Percentiles rank a stretch among this genome's conserved stretches.
Evolutionary conservation across 1,139 yeast species (phyloP).

Genomic region (Meyerozyma carpophila): DNA sequence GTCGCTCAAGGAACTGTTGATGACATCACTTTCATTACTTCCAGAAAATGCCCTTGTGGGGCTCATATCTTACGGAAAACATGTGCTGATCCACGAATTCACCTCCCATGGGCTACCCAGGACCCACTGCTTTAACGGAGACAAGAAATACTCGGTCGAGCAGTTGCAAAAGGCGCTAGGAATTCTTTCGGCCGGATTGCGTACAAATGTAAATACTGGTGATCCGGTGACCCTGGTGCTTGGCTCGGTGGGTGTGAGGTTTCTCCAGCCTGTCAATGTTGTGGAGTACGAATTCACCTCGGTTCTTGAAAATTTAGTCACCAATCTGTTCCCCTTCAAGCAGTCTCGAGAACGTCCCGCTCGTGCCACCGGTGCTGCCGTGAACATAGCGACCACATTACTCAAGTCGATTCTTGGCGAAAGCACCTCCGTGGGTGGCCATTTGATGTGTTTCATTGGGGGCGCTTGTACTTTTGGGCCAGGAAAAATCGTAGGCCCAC

Average conservation of each 20-base stretch:
- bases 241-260: slow-evolving; percentile 29
- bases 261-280: slow-evolving; percentile 42
- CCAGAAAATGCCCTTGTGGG: slow-evolving; percentile 60
- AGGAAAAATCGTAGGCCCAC: slow-evolving; percentile 45
- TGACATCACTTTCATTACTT: slow-evolving; percentile 48
- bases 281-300: slow-evolving; percentile 54
- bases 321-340: slow-evolving; percentile 50
- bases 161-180: slow-evolving; percentile 52
- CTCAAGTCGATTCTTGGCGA: slow-evolving; percentile 38
- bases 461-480: slow-evolving; percentile 60
- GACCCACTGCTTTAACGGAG: slow-evolving; percentile 53
- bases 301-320: slow-evolving; percentile 47
- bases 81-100: slow-evolving; percentile 60
- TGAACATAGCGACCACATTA: slow-evolving; percentile 54
- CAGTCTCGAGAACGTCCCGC: slow-evolving; percentile 43
- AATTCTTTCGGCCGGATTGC: slow-evolving; percentile 36
- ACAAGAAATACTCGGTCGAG: slow-evolving; percentile 47
- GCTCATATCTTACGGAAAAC: slow-evolving; percentile 57
- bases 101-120: slow-evolving; percentile 24
- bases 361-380: slow-evolving; percentile 64
- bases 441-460: slow-evolving; percentile 53
- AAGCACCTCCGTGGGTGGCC: slow-evolving; percentile 48
- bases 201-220: slow-evolving; percentile 4
- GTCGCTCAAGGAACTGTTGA: slow-evolving; percentile 52
- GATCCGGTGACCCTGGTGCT: slow-evolving; percentile 13